Conservation (phyloP, 1,284 basidiomycete genomes). For the Macrocystidia cucumis region DNA sequence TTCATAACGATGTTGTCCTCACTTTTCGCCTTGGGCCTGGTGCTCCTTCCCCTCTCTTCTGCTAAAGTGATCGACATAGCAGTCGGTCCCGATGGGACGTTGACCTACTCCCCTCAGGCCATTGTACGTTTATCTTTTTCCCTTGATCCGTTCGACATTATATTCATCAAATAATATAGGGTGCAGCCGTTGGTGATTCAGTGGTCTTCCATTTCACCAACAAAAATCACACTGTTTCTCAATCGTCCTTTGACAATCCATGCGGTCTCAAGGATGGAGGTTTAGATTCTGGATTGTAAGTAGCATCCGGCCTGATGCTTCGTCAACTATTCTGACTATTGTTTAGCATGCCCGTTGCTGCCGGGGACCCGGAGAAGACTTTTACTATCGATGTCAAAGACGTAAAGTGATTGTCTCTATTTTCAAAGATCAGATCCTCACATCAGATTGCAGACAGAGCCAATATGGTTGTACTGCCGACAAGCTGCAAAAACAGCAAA, state of each 20-base stretch:
- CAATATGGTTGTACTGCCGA: conserved; percentile 46
- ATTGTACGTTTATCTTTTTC: conserved; percentile 37
- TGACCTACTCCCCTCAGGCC: conserved; percentile 40
- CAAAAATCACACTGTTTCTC: conserved; percentile 51
- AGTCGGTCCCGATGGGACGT: conserved; percentile 35
- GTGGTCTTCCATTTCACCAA: conserved; percentile 50
- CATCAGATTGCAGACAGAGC: conserved; percentile 26
- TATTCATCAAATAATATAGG: conserved; percentile 20
- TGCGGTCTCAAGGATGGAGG: conserved; percentile 41
- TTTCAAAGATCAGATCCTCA: neutral
- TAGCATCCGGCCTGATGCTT: conserved; percentile 9
- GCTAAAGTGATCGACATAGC: conserved; percentile 41
- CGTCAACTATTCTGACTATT: conserved; percentile 4
- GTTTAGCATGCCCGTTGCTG: conserved; percentile 41
- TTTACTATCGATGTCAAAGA: conserved; percentile 49
- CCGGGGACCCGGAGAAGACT: conserved; percentile 41
- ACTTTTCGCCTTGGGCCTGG: conserved; percentile 36
- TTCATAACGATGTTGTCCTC: conserved; percentile 41
- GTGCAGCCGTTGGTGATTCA: conserved; percentile 43
- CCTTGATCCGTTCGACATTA: neutral
- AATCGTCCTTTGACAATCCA: conserved; percentile 47
- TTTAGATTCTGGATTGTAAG: conserved; percentile 53
- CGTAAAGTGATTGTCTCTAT: conserved; percentile 28
- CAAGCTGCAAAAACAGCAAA: conserved; percentile 30
- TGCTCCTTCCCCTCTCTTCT: conserved; percentile 37